phyloP scores from a whole-genome alignment of 768 basidiomycete genomes.

The Mycena metata region DNA sequence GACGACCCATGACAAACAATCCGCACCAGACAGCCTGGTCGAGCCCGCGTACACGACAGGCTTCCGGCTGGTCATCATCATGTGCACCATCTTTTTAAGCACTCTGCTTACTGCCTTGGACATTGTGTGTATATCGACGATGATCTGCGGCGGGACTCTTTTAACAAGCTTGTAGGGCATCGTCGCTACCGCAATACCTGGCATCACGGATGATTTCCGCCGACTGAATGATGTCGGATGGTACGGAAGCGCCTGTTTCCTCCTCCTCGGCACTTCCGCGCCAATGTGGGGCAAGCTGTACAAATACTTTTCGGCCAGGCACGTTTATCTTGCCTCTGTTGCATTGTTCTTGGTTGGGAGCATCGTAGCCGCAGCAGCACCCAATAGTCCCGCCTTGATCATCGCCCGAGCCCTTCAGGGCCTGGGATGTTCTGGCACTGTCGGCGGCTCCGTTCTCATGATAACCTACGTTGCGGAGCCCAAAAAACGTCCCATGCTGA shows the following conservation, averaged over 20 bases:
- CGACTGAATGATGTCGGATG: slow-evolving; percentile 10
- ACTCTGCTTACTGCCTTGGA: slow-evolving; percentile 10
- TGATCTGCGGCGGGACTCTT: not conserved
- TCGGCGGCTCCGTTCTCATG: slow-evolving; percentile 15
- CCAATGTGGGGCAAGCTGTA: slow-evolving; percentile 16
- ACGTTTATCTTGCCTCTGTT: slow-evolving; percentile 1
- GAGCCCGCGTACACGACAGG: slow-evolving; percentile 6
- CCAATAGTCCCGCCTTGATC: slow-evolving; percentile 6
- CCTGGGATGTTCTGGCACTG: slow-evolving; percentile 8
- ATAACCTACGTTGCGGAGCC: slow-evolving; percentile 1
- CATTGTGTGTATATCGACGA: not conserved
- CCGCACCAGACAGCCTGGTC: not conserved
- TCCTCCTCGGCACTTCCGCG: slow-evolving; percentile 13
- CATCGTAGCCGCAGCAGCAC: slow-evolving; percentile 9
- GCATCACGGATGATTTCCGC: slow-evolving; percentile 6
- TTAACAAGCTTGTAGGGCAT: slow-evolving; percentile 2
- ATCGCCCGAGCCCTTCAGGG: slow-evolving; percentile 8
- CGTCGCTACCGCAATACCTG: slow-evolving; percentile 9
- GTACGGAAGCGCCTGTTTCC: slow-evolving; percentile 21
- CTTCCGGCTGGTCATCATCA: slow-evolving; percentile 3
- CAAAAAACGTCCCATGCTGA: slow-evolving; percentile 11
- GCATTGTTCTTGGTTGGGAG: slow-evolving; percentile 10
- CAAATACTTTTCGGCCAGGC: slow-evolving; percentile 11
- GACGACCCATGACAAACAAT: not conserved
- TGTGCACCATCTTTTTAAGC: slow-evolving; percentile 9